A percentile compares a stretch with the other conserved stretches of the same genome.
Conservation (phyloP, 108 stramenopile genomes). For the Skeletonema marinoi region DNA sequence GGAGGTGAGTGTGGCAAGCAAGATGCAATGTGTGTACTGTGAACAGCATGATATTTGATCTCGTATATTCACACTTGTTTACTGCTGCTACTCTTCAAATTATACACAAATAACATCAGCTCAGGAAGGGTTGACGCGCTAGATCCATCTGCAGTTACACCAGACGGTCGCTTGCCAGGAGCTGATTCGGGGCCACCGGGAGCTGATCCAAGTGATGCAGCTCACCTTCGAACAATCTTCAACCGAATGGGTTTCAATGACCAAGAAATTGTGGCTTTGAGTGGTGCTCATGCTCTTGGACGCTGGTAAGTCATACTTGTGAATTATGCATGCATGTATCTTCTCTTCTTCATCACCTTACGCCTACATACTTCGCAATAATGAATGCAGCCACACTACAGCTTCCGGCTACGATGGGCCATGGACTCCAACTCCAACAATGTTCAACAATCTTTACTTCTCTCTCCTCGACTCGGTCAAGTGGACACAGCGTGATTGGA, state of each 20-base stretch:
- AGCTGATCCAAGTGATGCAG: constrained; percentile 63
- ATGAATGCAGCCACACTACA: constrained; percentile 57
- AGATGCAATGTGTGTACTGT: background rate
- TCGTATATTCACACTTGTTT: background rate
- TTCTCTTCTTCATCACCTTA: no score
- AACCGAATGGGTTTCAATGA: constrained; percentile 93
- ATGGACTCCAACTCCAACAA: constrained; percentile 80
- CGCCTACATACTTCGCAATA: background rate
- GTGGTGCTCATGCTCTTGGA: constrained; percentile 92
- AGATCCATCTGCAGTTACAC: constrained; percentile 49
- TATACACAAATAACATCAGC: constrained; percentile 8
- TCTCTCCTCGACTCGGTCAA: constrained; percentile 54
- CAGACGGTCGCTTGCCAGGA: constrained; percentile 86
- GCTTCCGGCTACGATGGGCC: constrained; percentile 83
- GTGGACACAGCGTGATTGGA: constrained; percentile 70
- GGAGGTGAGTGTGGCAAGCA: constrained; percentile 30
- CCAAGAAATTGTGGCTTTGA: constrained; percentile 81
- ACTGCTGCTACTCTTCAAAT: background rate
- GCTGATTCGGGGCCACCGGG: constrained; percentile 74
- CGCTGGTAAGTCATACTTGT: constrained; percentile 40
- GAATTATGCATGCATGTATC: no score
- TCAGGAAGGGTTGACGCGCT: constrained; percentile 66
- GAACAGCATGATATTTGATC: background rate
- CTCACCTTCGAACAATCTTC: constrained; percentile 81
- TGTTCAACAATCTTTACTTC: constrained; percentile 85